Percentiles rank a stretch among this genome's conserved stretches.
Conservation (phyloP, 176 grass and related monocot species). For the Oryza glaberrima region DNA sequence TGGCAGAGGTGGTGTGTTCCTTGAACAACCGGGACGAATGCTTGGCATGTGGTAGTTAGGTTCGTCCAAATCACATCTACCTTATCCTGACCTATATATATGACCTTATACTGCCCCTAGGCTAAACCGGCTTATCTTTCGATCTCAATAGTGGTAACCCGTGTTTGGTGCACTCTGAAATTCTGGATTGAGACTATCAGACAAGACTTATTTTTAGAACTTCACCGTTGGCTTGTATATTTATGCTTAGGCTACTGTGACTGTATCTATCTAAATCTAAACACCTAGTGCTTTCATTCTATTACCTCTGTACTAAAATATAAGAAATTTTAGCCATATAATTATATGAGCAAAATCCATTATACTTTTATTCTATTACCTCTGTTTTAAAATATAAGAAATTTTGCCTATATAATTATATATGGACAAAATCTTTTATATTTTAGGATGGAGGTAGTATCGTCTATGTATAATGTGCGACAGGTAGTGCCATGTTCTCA, state of each 20-base stretch:
- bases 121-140: background rate
- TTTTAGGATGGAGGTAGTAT: too few species aligned
- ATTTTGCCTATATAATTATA: too few species aligned
- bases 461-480: background rate
- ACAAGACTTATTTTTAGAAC: background rate
- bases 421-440: too few species aligned
- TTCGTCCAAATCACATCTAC: background rate
- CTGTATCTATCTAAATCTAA: background rate
- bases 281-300: background rate
- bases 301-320: too few species aligned
- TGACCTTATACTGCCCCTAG: background rate
- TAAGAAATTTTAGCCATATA: too few species aligned
- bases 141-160: background rate
- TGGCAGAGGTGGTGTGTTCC: constrained; percentile 77
- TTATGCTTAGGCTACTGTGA: background rate
- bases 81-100: background rate
- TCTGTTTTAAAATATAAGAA: too few species aligned
- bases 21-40: constrained; percentile 71
- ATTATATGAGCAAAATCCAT: too few species aligned
- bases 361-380: too few species aligned
- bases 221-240: background rate
- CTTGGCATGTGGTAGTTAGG: constrained; percentile 72
- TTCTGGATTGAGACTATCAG: background rate
- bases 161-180: background rate
- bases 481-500: too few species aligned